Base-by-base conservation (phyloP, 306 rosid species). In the Bauhinia variegata region DNA sequence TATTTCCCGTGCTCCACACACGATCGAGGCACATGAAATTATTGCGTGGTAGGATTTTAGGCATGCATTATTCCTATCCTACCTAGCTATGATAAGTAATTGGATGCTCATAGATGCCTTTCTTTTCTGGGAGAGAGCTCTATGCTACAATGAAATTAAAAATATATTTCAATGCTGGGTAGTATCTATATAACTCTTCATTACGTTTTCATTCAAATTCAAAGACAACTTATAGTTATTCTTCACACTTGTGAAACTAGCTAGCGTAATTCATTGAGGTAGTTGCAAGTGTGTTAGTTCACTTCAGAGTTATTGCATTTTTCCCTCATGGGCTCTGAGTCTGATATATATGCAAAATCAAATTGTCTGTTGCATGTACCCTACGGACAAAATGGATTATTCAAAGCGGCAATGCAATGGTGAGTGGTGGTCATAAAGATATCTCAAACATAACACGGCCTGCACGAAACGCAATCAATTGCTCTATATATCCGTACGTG, bases 21-120 rank as follows among this genome's bases (percentile, higher is more conserved):
- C 38, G 34, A n/a, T n/a, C n/a, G n/a, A 67, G 49, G 54, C 54
- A 60, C 32, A 41, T 44, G 68, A 50, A 82, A 77, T 70, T 54
- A 69, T 83, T 76, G 83, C 78, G 57, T 56, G 18, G 36, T 80
- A 54, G 75, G 77, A 53, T 51, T 50, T 67, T 78, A 82, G 87
- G 75, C 69, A 53, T 75, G 71, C n/a, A 70, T 79, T 78, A 75
- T 62, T 54, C 63, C 64, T 62, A 46, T 23, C 57, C 59, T n/a
- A n/a, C n/a, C n/a, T 69, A 64, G 58, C 79, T 73, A 56, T 37
- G 62, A 57, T 19, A 54, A 51, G 59, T n/a, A n/a, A n/a, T 66
- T 69, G 54, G 41, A 16, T 55, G 0, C 57, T 47, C 53, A 32
- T 60, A 80, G 84, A 83, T 83, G 68, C 86, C 63, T 30, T 80